Percentiles rank a stretch among this genome's conserved stretches.
phyloP scores from a whole-genome alignment of 805 yeast species.

The Candida sonorensis region DNA sequence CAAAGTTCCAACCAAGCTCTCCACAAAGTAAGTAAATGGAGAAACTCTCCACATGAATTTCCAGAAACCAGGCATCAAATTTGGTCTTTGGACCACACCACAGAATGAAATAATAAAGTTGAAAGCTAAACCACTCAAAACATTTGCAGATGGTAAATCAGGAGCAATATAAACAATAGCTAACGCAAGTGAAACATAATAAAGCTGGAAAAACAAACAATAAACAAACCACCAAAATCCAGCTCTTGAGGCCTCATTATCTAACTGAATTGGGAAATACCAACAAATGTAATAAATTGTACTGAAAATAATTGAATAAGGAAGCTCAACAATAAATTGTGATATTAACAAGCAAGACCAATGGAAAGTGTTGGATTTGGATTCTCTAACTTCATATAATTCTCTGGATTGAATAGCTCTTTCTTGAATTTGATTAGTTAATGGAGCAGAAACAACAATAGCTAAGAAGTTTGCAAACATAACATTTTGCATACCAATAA shows the following conservation, averaged over 20 bases:
- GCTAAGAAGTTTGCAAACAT: slow-evolving; percentile 46
- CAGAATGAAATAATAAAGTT: slow-evolving; percentile 57
- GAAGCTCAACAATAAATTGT: slow-evolving; percentile 51
- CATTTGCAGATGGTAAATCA: slow-evolving; percentile 67
- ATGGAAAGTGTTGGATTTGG: slow-evolving; percentile 64
- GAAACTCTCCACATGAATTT: slow-evolving; percentile 72
- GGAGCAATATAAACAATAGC: slow-evolving; percentile 59
- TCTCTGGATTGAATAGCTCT: slow-evolving; percentile 53
- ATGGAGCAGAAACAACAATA: slow-evolving; percentile 51
- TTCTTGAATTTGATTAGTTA: slow-evolving; percentile 59
- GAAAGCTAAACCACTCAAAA: slow-evolving; percentile 47
- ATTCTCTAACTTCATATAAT: slow-evolving; percentile 63
- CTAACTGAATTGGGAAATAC: slow-evolving; percentile 31
- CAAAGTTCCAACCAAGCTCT: slow-evolving; percentile 39
- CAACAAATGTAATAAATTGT: slow-evolving; percentile 40
- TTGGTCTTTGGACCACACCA: slow-evolving; percentile 58
- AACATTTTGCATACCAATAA: slow-evolving; percentile 54
- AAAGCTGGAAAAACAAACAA: slow-evolving; percentile 40
- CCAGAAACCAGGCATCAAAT: slow-evolving; percentile 79
- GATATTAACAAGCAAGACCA: slow-evolving; percentile 56
- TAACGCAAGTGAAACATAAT: slow-evolving; percentile 46
- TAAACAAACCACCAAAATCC: slow-evolving; percentile 24
- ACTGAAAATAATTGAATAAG: slow-evolving; percentile 46
- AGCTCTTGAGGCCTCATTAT: slow-evolving; percentile 20
- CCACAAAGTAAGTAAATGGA: slow-evolving; percentile 67